Conservation (phyloP, 805 yeast species). For the Debaryomyces tyrocola region DNA sequence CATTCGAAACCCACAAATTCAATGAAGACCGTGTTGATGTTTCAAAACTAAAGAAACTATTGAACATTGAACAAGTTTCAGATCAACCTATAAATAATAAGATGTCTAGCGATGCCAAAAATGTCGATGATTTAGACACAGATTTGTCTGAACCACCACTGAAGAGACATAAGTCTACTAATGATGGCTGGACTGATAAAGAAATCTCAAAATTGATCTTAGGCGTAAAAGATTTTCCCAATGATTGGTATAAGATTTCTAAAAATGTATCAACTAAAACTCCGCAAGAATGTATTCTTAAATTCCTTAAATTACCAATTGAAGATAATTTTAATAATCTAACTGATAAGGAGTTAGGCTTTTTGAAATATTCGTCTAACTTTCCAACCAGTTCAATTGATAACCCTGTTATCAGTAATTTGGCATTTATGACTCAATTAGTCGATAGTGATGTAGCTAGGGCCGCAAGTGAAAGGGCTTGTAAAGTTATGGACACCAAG, state of each 20-base stretch:
- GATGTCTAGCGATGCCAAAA: neutral
- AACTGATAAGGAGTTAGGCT: conserved; percentile 54
- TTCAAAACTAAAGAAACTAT: conserved; percentile 30
- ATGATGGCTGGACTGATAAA: conserved; percentile 62
- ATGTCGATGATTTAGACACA: neutral
- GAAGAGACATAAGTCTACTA: conserved; percentile 23
- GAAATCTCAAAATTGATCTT: conserved; percentile 61
- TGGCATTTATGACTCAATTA: conserved; percentile 79
- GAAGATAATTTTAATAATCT: conserved; percentile 69
- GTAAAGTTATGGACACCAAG: conserved; percentile 47
- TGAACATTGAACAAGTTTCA: conserved; percentile 12
- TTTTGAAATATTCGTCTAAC: conserved; percentile 78
- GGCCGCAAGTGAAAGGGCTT: conserved; percentile 72
- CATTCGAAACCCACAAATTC: conserved; percentile 79
- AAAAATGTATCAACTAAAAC: conserved; percentile 64
- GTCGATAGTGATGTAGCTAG: conserved; percentile 86
- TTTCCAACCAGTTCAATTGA: conserved; percentile 83
- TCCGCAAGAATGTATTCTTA: conserved; percentile 75
- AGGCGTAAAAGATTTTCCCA: conserved; percentile 59
- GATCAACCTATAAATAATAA: neutral
- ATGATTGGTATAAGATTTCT: conserved; percentile 81
- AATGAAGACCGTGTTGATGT: conserved; percentile 52
- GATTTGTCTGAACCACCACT: conserved; percentile 12
- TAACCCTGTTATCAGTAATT: conserved; percentile 92
- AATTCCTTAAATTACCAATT: conserved; percentile 77